These are phyloP conservation scores for Forsythia viridissima DNA, from an alignment of 257 asterid species.

Conservation along the genomic window DNA sequence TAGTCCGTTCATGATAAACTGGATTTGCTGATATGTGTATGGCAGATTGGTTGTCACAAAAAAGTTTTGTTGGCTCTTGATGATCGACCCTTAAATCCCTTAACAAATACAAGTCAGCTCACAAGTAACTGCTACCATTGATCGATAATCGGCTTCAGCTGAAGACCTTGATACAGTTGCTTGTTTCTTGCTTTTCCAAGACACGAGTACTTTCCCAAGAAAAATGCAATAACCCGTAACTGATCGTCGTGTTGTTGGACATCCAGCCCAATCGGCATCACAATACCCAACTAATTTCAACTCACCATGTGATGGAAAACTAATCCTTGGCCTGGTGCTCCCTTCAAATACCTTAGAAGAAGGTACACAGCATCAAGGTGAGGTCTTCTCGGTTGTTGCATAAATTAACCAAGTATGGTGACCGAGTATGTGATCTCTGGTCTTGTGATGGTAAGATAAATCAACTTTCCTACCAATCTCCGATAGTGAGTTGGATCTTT, in stretches of 20 bases:
- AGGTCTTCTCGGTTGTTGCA: too few species aligned
- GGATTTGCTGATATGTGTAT: too few species aligned
- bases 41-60: neutral
- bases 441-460: conserved; percentile 14
- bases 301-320: neutral
- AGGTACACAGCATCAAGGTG: neutral
- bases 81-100: neutral
- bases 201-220: neutral
- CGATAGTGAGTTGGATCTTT: neutral
- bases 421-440: too few species aligned
- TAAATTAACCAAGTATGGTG: too few species aligned
- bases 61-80: neutral
- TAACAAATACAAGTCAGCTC: neutral
- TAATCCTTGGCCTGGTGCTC: neutral
- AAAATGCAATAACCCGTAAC: neutral
- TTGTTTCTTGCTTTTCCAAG: neutral
- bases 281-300: neutral
- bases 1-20: too few species aligned
- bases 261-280: conserved; percentile 7
- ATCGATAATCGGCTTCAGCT: neutral
- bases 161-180: neutral
- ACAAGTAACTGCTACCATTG: neutral
- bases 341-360: neutral
- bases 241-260: neutral
- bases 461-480: neutral